Conservation (phyloP, 2,329 filamentous ascomycete genomes). For the Fusarium lateritium region DNA sequence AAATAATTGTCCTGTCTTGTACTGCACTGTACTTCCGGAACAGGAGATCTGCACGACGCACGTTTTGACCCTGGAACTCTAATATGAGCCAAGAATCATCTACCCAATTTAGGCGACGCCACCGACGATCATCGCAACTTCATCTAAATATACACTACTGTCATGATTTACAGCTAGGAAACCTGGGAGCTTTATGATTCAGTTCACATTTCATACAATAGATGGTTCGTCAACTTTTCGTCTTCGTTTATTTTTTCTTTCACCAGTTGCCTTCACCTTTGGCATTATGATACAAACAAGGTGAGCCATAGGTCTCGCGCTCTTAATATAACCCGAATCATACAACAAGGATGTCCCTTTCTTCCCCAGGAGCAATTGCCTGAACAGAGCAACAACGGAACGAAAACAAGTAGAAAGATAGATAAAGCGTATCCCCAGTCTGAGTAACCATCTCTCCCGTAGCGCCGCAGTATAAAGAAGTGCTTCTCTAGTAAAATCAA, state of each 20-base stretch:
- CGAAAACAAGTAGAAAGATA: constrained; percentile 11
- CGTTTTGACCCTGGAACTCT: constrained; percentile 2
- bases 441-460: constrained; percentile 30
- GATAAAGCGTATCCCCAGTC: constrained; percentile 25
- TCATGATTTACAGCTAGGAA: neutral
- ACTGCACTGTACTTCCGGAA: neutral
- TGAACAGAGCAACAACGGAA: constrained; percentile 20
- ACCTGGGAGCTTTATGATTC: too few species aligned
- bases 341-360: constrained; percentile 36
- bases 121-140: neutral
- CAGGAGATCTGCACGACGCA: neutral
- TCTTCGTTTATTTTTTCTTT: constrained; percentile 28
- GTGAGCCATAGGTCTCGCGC: constrained; percentile 1
- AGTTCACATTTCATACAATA: neutral
- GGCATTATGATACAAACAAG: constrained; percentile 40
- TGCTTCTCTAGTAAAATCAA: constrained; percentile 45
- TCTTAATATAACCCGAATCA: constrained; percentile 33
- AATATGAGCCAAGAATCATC: neutral
- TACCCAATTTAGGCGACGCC: neutral
- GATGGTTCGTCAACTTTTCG: constrained; percentile 4
- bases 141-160: neutral
- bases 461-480: constrained; percentile 42
- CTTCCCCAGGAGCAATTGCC: constrained; percentile 18
- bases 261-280: constrained; percentile 14
- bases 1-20: neutral